Conservation (phyloP, 2,329 filamentous ascomycete species). For the Celoporthe dispersa region DNA sequence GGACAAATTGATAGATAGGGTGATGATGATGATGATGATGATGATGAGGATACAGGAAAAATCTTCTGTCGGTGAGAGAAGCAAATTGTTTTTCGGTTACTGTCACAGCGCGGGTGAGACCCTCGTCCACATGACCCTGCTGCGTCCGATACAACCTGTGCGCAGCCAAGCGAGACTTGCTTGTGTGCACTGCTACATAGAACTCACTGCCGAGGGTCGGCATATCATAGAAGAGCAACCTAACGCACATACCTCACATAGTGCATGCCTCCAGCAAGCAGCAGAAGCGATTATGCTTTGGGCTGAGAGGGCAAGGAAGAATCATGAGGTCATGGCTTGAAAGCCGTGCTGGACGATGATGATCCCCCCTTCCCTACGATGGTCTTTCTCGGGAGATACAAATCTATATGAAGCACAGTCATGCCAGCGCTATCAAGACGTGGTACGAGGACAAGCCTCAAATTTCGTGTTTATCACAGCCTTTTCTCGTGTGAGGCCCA, state of each 20-base stretch:
- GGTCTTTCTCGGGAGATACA: neutral
- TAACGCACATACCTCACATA: neutral
- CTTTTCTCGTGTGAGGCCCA: neutral
- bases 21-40: neutral
- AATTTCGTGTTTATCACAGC: neutral
- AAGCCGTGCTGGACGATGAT: neutral
- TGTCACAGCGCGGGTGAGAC: constrained; percentile 1
- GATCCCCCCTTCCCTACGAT: neutral
- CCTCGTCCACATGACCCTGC: neutral
- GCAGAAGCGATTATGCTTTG: neutral
- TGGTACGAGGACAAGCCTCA: neutral
- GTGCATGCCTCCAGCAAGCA: neutral
- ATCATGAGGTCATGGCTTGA: neutral
- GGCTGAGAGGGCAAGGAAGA: neutral
- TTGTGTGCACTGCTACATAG: constrained; percentile 1
- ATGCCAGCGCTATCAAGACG: neutral
- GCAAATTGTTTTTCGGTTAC: neutral
- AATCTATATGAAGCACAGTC: neutral
- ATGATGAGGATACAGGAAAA: neutral
- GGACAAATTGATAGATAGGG: neutral
- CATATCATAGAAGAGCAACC: neutral
- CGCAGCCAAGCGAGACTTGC: neutral
- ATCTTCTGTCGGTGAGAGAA: constrained; percentile 1
- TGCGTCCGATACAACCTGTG: neutral
- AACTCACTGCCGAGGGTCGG: neutral